Evolutionary conservation across 108 stramenopile species (phyloP).

Genomic region (Aurantiochytrium sp.): DNA sequence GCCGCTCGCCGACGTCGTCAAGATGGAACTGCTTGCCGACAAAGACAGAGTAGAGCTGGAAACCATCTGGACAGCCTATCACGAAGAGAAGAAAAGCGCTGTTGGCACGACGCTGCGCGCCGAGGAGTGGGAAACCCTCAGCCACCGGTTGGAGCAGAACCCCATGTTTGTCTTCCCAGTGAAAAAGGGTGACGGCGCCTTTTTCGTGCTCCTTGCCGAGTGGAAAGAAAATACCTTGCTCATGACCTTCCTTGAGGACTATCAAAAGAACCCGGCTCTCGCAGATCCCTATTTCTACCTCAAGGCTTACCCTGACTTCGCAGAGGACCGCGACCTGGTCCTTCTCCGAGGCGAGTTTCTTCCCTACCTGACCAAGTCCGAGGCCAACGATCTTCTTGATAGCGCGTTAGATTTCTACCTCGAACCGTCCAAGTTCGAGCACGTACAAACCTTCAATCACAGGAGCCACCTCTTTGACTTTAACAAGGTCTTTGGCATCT

Average conservation of each 20-base stretch:
- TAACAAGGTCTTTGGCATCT: neutral
- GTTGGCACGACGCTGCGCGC: neutral
- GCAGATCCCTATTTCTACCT: slow-evolving; percentile 23
- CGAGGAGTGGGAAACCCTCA: neutral
- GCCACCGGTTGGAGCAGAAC: neutral
- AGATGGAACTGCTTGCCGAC: neutral
- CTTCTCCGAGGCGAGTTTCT: no score
- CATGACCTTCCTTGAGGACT: slow-evolving; percentile 24
- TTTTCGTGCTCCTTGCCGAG: slow-evolving; percentile 14
- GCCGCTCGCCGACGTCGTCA: neutral
- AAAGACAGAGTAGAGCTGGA: neutral
- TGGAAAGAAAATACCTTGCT: slow-evolving; percentile 18
- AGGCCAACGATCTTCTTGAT: neutral
- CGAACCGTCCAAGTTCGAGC: neutral
- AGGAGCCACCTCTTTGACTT: slow-evolving; percentile 12
- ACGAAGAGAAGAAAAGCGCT: neutral
- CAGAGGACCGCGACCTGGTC: neutral
- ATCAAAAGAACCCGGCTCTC: neutral
- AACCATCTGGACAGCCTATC: slow-evolving; percentile 19
- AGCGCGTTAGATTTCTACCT: neutral
- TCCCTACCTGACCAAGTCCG: slow-evolving; percentile 20
- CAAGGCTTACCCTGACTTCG: neutral
- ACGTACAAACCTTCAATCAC: slow-evolving; percentile 23
- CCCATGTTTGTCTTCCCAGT: slow-evolving; percentile 22
- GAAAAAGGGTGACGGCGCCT: slow-evolving; percentile 15